Percentiles rank a stretch among this genome's conserved stretches.
phyloP scores from a whole-genome alignment of 768 basidiomycete genomes.

The Boletus eberwhitei region DNA sequence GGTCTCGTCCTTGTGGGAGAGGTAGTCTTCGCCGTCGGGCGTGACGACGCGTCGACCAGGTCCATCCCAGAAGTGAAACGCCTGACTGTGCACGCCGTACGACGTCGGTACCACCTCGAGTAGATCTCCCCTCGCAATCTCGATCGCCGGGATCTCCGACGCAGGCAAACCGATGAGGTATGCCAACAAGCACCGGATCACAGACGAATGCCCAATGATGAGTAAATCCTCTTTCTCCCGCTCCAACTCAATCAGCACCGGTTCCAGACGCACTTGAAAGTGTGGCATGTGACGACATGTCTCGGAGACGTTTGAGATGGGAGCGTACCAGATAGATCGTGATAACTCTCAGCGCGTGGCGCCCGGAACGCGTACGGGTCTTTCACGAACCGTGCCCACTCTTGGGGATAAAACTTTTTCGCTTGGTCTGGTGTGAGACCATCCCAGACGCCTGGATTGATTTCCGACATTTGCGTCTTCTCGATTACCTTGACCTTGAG shows the following conservation, averaged over 20 bases:
- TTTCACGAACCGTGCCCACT: conserved; percentile 88
- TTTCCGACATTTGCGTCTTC: conserved; percentile 96
- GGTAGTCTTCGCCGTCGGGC: conserved; percentile 32
- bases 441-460: conserved; percentile 98
- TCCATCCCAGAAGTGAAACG: conserved; percentile 91
- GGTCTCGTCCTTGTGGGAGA: conserved; percentile 52
- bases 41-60: conserved; percentile 57
- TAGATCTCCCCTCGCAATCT: conserved; percentile 95
- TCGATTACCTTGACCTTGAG: conserved; percentile 81
- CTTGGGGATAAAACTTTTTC: conserved; percentile 84
- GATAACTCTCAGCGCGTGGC: conserved; percentile 94
- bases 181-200: conserved; percentile 92
- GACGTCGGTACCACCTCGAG: conserved; percentile 88
- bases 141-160: conserved; percentile 95
- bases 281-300: not conserved
- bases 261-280: conserved; percentile 81
- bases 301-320: not conserved
- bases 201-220: conserved; percentile 96
- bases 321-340: conserved; percentile 77
- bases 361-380: conserved; percentile 94
- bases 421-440: conserved; percentile 90
- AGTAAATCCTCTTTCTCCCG: conserved; percentile 91
- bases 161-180: conserved; percentile 93
- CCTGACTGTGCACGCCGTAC: conserved; percentile 86
- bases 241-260: conserved; percentile 89